Percentiles rank a stretch among this genome's conserved stretches.
Evolutionary conservation across 352 stramenopile species (phyloP).

Genomic region (Phytophthora foliorum): DNA sequence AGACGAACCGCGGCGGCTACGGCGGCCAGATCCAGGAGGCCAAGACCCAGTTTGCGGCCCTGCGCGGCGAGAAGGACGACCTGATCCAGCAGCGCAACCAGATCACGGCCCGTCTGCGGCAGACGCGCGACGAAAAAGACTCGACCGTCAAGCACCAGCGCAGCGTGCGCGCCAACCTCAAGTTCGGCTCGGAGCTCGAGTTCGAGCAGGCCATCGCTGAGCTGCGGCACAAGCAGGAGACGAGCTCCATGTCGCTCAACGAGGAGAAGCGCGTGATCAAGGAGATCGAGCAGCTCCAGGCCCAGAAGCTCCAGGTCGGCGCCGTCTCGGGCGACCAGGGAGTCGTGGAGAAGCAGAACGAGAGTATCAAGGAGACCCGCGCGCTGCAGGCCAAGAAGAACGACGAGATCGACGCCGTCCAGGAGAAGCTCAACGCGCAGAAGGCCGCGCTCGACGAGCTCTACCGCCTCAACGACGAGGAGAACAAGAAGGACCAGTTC

Average conservation of each 20-base stretch:
- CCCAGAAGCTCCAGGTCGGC: conserved; percentile 91
- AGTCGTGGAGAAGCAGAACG: conserved; percentile 84
- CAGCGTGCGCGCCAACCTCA: conserved; percentile 72
- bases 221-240: conserved; percentile 94
- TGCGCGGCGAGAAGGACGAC: conserved; percentile 88
- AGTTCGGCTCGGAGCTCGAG: conserved; percentile 90
- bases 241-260: conserved; percentile 95
- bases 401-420: conserved; percentile 94
- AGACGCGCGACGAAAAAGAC: conserved; percentile 88
- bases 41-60: conserved; percentile 86
- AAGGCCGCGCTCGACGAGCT: conserved; percentile 92
- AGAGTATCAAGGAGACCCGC: conserved; percentile 82
- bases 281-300: conserved; percentile 94
- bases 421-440: conserved; percentile 93
- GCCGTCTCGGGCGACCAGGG: conserved; percentile 87
- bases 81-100: conserved; percentile 89
- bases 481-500: conserved; percentile 91
- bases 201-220: conserved; percentile 93
- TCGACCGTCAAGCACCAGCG: conserved; percentile 77
- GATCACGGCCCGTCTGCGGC: conserved; percentile 83
- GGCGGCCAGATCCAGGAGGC: conserved; percentile 89
- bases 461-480: conserved; percentile 90
- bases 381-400: conserved; percentile 92
- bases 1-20: conserved; percentile 84
- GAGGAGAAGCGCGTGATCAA: conserved; percentile 99